Conservation (phyloP, 257 asterid genomes). For the Nemophila menziesii region DNA sequence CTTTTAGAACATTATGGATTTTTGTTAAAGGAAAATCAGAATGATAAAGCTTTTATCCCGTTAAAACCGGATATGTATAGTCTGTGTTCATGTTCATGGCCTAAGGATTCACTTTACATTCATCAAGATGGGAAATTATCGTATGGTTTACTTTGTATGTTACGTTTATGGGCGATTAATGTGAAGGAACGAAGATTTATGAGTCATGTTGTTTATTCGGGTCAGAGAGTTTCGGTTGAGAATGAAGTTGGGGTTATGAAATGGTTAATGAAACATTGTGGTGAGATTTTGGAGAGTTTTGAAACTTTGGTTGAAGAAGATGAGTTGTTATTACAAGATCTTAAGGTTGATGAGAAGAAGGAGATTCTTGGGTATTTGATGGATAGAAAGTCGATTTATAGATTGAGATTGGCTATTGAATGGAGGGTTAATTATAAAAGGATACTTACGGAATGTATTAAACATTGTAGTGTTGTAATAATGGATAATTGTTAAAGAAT, state of each 20-base stretch:
- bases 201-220: conserved; percentile 49
- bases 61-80: conserved; percentile 56
- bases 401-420: conserved; percentile 53
- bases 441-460: conserved; percentile 37
- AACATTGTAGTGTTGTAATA: conserved; percentile 23
- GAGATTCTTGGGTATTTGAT: conserved; percentile 37
- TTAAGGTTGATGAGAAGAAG: conserved; percentile 17
- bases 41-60: conserved; percentile 64
- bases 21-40: conserved; percentile 58
- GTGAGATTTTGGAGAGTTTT: conserved; percentile 24
- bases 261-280: conserved; percentile 39
- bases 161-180: conserved; percentile 81
- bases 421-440: conserved; percentile 62
- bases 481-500: too few species aligned
- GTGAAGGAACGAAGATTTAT: conserved; percentile 34
- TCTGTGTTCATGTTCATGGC: conserved; percentile 57
- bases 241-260: conserved; percentile 45
- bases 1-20: conserved; percentile 92
- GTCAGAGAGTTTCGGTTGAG: conserved; percentile 38
- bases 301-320: conserved; percentile 52
- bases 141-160: conserved; percentile 49
- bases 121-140: conserved; percentile 65
- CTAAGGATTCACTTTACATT: conserved; percentile 56
- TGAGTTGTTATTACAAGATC: conserved; percentile 22
- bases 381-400: conserved; percentile 22